phyloP scores from a whole-genome alignment of 2,329 filamentous ascomycete species.

The Triangularia verruculosa region DNA sequence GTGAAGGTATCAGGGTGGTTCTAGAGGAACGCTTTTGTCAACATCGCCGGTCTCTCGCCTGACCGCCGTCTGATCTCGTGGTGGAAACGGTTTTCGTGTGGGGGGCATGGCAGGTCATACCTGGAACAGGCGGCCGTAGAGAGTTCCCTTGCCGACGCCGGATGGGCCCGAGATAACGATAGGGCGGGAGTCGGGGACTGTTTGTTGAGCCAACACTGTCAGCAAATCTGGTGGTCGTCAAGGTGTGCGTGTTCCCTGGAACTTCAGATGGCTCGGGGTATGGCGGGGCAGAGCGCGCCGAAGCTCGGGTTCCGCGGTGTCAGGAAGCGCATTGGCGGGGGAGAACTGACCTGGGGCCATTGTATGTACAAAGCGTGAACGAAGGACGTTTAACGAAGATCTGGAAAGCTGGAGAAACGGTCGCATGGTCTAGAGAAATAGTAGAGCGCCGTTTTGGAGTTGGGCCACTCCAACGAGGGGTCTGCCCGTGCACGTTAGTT shows the following conservation, averaged over 20 bases:
- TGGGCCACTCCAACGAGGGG: neutral
- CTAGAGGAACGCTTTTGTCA: slow-evolving; percentile 2
- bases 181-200: slow-evolving; percentile 51
- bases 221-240: neutral
- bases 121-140: slow-evolving; percentile 67
- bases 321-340: neutral
- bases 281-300: neutral
- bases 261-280: neutral
- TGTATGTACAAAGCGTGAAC: slow-evolving; percentile 13
- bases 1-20: slow-evolving; percentile 48
- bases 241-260: neutral
- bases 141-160: slow-evolving; percentile 78
- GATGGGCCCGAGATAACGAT: slow-evolving; percentile 78
- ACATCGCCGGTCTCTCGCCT: neutral
- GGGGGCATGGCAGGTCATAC: slow-evolving; percentile 22
- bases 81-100: neutral
- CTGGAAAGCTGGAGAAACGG: slow-evolving; percentile 13
- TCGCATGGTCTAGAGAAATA: slow-evolving; percentile 15
- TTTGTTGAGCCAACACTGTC: neutral
- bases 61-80: too few species aligned
- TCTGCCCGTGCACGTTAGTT: neutral
- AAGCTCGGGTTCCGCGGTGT: neutral
- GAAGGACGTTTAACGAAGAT: slow-evolving; percentile 12
- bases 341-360: slow-evolving; percentile 22
- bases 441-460: slow-evolving; percentile 4